Evolutionary conservation across 1,139 yeast genomes (phyloP).

Genomic region (Protomyces macrosporus): DNA sequence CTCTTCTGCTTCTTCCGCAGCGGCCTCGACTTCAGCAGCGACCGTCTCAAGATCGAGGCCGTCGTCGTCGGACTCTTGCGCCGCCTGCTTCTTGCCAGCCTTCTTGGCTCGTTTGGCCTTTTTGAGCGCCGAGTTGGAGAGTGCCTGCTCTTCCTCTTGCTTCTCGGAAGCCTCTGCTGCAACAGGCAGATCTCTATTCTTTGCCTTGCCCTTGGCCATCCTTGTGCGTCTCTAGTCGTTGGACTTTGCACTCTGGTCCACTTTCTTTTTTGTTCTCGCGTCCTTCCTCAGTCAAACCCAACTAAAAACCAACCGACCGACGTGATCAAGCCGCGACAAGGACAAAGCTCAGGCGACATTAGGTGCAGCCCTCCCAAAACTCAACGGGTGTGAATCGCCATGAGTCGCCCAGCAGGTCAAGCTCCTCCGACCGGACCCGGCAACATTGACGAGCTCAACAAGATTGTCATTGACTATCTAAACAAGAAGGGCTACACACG

Average conservation of each 20-base stretch:
- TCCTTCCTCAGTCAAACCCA: too few species aligned
- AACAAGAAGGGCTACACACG: slow-evolving; percentile 89
- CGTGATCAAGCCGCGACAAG: too few species aligned
- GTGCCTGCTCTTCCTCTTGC: slow-evolving; percentile 14
- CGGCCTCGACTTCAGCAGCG: neutral
- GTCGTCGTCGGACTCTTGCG: slow-evolving; percentile 4
- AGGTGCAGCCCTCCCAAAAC: too few species aligned
- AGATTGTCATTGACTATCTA: slow-evolving; percentile 85
- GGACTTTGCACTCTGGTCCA: too few species aligned
- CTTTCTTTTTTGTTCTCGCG: too few species aligned
- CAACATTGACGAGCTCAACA: slow-evolving; percentile 55
- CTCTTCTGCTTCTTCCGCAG: slow-evolving; percentile 1
- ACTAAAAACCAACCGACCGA: too few species aligned
- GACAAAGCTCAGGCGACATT: too few species aligned
- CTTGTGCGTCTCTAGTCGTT: neutral
- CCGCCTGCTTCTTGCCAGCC: slow-evolving; percentile 19
- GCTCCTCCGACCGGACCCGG: slow-evolving; percentile 17
- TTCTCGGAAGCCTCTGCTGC: neutral
- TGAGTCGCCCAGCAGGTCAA: slow-evolving; percentile 24
- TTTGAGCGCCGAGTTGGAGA: slow-evolving; percentile 16
- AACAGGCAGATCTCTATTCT: slow-evolving; percentile 18
- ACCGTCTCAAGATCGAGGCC: slow-evolving; percentile 9
- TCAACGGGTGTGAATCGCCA: neutral
- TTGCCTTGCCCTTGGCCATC: slow-evolving; percentile 9
- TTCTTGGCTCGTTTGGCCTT: slow-evolving; percentile 22